These are phyloP conservation scores for Polygonum aviculare DNA, from an alignment of 148 eudicot species.

Conservation along the genomic window DNA sequence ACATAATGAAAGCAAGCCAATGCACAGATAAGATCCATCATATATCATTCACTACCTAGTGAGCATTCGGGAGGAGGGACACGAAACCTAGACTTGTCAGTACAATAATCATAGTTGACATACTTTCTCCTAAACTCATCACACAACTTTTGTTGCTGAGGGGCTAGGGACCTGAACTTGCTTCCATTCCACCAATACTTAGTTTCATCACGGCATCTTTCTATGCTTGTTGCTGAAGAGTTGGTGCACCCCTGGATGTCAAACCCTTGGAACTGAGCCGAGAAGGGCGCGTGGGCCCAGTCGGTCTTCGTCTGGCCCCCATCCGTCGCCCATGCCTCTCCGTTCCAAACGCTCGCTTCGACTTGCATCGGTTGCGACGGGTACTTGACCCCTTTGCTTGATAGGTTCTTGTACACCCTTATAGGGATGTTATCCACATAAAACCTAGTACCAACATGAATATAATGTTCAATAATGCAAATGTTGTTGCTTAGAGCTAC, in stretches of 20 bases:
- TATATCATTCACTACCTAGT: neutral
- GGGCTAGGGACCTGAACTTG: neutral
- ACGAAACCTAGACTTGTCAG: conserved; percentile 3
- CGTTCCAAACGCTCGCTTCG: conserved; percentile 26
- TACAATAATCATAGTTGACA: conserved; percentile 1
- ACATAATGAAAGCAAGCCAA: neutral
- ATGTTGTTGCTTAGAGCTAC: neutral
- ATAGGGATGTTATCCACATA: conserved; percentile 27
- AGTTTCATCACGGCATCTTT: neutral
- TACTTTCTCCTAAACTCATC: neutral
- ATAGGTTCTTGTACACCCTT: conserved; percentile 23
- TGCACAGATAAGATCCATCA: neutral
- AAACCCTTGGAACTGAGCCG: conserved; percentile 25
- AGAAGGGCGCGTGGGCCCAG: conserved; percentile 25
- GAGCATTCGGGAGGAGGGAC: conserved; percentile 6
- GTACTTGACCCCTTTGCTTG: conserved; percentile 17
- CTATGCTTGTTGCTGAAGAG: neutral
- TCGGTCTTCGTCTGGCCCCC: conserved; percentile 25
- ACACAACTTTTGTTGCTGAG: neutral
- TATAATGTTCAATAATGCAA: neutral
- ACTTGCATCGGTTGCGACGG: conserved; percentile 23
- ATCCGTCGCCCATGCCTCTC: conserved; percentile 24
- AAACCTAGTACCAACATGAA: conserved; percentile 16
- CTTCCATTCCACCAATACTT: conserved; percentile 7
- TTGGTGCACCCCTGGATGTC: conserved; percentile 20